phyloP scores from a whole-genome alignment of 176 grass and related monocot genomes.

The Phyllostachys edulis region DNA sequence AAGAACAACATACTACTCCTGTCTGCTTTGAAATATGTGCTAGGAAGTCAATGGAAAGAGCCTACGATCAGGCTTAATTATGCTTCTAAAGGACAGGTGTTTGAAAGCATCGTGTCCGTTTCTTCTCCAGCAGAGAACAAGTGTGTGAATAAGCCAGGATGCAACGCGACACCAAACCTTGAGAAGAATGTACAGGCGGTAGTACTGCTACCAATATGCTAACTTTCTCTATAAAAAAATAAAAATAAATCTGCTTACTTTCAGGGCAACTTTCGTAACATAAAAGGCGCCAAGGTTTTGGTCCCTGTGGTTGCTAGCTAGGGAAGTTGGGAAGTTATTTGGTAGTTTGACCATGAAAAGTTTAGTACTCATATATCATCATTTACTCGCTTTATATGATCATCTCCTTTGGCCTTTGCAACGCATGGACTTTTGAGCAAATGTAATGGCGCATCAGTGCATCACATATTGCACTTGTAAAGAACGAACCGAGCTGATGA shows the following conservation, averaged over 20 bases:
- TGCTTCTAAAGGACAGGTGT: neutral
- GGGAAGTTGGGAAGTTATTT: constrained; percentile 13
- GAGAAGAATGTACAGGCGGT: neutral
- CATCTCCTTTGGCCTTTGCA: neutral
- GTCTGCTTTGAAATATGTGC: neutral
- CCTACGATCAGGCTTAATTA: neutral
- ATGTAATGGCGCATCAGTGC: neutral
- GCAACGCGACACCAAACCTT: constrained; percentile 14
- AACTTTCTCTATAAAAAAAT: neutral
- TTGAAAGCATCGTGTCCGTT: neutral
- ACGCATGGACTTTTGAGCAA: neutral
- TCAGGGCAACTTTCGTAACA: neutral
- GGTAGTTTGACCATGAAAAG: constrained; percentile 21
- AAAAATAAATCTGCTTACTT: neutral
- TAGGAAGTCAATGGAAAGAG: neutral
- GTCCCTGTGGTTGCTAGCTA: neutral
- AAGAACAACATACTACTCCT: neutral
- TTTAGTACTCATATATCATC: neutral
- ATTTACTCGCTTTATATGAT: constrained; percentile 3
- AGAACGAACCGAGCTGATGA: constrained; percentile 6
- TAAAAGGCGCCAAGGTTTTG: neutral
- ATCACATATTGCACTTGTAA: constrained; percentile 4
- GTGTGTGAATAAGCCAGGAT: neutral
- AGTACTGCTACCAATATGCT: neutral
- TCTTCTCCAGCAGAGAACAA: neutral